Conservation (phyloP, 495 filamentous ascomycete genomes). For the Rostrohypoxylon terebratum region DNA sequence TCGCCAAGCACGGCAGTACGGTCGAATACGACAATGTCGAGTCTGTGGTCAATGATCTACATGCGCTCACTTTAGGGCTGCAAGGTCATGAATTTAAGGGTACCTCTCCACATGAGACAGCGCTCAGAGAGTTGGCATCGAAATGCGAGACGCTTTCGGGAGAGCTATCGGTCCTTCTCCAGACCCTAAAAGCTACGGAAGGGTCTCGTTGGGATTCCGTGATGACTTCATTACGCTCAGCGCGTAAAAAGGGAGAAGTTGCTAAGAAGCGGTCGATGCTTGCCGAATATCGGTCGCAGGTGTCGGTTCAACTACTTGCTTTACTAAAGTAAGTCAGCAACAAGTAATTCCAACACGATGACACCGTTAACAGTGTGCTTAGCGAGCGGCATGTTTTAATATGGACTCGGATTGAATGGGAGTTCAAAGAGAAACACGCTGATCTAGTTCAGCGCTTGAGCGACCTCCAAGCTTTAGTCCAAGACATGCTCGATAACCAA, state of each 20-base stretch:
- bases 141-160: neutral
- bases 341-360: neutral
- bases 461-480: neutral
- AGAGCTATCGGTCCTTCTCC: neutral
- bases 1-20: neutral
- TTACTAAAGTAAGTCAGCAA: neutral
- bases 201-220: neutral
- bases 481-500: neutral
- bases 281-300: conserved; percentile 2
- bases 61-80: neutral
- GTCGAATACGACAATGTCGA: neutral
- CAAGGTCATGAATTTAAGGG: neutral
- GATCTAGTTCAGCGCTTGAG: neutral
- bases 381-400: neutral
- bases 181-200: neutral
- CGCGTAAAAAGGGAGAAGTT: neutral
- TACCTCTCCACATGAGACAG: neutral
- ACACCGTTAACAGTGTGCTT: neutral
- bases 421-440: neutral
- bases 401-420: neutral
- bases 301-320: neutral
- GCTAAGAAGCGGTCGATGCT: neutral
- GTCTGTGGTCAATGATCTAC: neutral
- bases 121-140: neutral
- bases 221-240: neutral